Evolutionary conservation across 331 rosid species (phyloP).

Genomic region (Pyrus hybrid): DNA sequence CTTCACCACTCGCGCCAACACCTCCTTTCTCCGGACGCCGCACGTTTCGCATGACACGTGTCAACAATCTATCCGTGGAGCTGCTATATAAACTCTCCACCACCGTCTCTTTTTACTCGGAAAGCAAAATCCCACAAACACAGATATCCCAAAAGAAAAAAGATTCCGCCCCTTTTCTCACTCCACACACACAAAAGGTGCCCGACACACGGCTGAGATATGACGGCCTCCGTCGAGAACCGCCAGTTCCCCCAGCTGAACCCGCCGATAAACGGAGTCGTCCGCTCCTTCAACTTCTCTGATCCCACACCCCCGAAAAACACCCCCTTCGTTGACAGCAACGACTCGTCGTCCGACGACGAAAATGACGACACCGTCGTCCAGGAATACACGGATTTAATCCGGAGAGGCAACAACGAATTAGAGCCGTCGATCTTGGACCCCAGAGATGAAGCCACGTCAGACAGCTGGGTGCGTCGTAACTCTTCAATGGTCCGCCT

Average conservation of each 20-base stretch:
- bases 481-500: conserved; percentile 58
- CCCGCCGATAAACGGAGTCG: conserved; percentile 30
- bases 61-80: background rate
- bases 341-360: conserved; percentile 37
- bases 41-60: background rate
- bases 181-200: background rate
- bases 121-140: background rate
- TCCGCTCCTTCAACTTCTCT: conserved; percentile 34
- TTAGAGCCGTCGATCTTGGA: conserved; percentile 53
- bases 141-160: background rate
- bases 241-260: conserved; percentile 30
- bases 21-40: background rate
- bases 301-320: background rate
- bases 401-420: conserved; percentile 29
- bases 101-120: background rate
- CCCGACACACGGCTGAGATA: background rate
- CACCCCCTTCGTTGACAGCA: background rate
- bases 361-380: conserved; percentile 27
- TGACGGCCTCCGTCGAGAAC: conserved; percentile 63
- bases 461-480: conserved; percentile 66
- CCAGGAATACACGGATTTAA: conserved; percentile 2
- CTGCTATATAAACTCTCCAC: conserved; percentile 18
- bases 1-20: background rate
- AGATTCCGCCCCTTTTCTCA: background rate
- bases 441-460: conserved; percentile 53